Evolutionary conservation across 192 early-diverging fungal species (phyloP), one percentile per base, ranked within the genome.

Genomic region (Fimicolochytrium jonesii): DNA sequence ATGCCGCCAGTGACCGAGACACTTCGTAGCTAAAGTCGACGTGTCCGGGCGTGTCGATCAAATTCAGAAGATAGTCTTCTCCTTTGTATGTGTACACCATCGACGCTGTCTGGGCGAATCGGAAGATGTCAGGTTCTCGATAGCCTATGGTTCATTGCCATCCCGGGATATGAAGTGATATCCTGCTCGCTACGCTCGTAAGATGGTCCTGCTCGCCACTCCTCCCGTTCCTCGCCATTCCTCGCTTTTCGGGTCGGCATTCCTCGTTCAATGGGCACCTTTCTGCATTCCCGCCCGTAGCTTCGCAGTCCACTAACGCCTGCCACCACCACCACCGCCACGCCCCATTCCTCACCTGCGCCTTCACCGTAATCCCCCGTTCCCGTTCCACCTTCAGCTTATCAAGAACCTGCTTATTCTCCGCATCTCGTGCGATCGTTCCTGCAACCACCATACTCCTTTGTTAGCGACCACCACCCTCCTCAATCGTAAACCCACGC

Each of bases 1-100:
- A 95, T 3, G 95, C 95, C 0, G 92, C 88, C 32, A 98, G 70
- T 23, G 91, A 93, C 5, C 95, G 80, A 13, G 91, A 93, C 13
- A 98, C 95, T 73, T 98, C 95, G 75, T 95, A 98, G 56, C 84
- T 88, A 65, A 96, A 96, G 69, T 98, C 93, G 25, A 95, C 92
- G 45, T 83, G 81, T 5, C 81, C 91, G 22, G 95, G 95, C 10
- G 94, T 97, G 61, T 98, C 95, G 59, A 98, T 94, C 36, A 98
- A 67, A 70, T 98, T 98, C 56, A 98, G 61, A 35, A 98, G 64
- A 69, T 98, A 98, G 31, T 81, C 64, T 43, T 90, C 64, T 6
- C 87, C 90, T 18, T 71, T 84, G 72, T 92, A 77, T 11, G 78
- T 78, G 65, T 92, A 92, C 66, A 98, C 89, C 95, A 98, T 96